A percentile compares a stretch with the other conserved stretches of the same genome.
These are phyloP conservation scores for Nakazawaea populi DNA, from an alignment of 805 yeast species.

Conservation along the genomic window DNA sequence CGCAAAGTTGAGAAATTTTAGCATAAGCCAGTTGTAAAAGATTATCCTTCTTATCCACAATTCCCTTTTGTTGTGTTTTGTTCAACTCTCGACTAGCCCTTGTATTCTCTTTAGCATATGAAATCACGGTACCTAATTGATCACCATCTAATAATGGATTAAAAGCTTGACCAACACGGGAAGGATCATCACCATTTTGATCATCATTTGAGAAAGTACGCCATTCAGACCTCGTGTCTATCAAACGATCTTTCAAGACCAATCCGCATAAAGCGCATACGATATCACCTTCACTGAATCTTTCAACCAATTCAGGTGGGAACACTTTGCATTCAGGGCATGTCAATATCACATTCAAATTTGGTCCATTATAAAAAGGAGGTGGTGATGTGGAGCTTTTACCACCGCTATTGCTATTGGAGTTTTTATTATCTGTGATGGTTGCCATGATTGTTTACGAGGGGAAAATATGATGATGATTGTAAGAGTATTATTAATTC, in stretches of 20 bases:
- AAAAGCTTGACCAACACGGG: conserved; percentile 98
- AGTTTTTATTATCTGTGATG: neutral
- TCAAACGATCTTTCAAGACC: conserved; percentile 85
- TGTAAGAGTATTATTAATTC: too few relatives aligned
- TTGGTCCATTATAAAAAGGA: conserved; percentile 50
- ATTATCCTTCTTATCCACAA: conserved; percentile 83
- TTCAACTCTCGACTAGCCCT: conserved; percentile 83
- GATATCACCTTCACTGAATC: conserved; percentile 96
- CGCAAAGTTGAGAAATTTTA: conserved; percentile 92
- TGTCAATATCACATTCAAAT: conserved; percentile 80
- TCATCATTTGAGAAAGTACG: conserved; percentile 97
- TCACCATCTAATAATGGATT: conserved; percentile 89
- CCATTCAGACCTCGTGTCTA: conserved; percentile 97
- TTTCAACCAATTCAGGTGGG: conserved; percentile 92
- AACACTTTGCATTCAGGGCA: conserved; percentile 96
- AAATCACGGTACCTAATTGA: conserved; percentile 87
- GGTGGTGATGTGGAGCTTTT: neutral
- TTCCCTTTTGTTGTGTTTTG: conserved; percentile 80
- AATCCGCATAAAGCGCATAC: conserved; percentile 98
- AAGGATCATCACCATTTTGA: conserved; percentile 96
- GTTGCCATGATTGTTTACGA: neutral
- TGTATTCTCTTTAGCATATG: conserved; percentile 81
- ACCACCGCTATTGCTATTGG: neutral
- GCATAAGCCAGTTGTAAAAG: conserved; percentile 86
- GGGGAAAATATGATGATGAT: too few relatives aligned